A percentile compares a stretch with the other conserved stretches of the same genome.
phyloP scores from a whole-genome alignment of 176 grass and related monocot species.

The Saccharum officinarum region DNA sequence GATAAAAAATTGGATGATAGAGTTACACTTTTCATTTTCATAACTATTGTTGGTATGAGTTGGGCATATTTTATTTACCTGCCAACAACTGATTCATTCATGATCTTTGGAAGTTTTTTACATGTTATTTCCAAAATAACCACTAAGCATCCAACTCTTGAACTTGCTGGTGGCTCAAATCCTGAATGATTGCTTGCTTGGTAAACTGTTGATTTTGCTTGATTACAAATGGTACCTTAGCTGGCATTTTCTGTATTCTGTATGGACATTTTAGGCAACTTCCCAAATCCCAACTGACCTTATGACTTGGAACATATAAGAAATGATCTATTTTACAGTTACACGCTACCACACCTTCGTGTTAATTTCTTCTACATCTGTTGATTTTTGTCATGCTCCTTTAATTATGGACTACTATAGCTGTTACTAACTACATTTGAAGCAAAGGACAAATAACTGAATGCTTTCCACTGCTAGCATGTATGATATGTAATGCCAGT shows the following conservation, averaged over 20 bases:
- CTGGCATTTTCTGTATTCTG: background rate
- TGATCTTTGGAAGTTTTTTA: background rate
- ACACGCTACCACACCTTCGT: background rate
- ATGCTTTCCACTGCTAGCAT: background rate
- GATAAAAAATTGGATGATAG: background rate
- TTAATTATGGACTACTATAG: background rate
- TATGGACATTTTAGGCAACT: background rate
- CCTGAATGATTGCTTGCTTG: constrained; percentile 1
- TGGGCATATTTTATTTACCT: constrained; percentile 19
- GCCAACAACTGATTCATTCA: background rate
- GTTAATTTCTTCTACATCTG: background rate
- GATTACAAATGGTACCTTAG: background rate
- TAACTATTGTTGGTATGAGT: background rate
- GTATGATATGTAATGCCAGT: background rate
- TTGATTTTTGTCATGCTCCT: background rate
- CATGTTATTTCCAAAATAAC: background rate
- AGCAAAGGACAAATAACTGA: background rate
- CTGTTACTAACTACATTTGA: background rate
- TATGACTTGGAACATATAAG: background rate
- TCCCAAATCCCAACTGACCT: background rate
- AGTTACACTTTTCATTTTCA: constrained; percentile 9
- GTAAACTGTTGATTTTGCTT: background rate
- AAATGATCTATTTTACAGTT: background rate
- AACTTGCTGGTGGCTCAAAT: constrained; percentile 7
- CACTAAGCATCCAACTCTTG: background rate